Base-by-base conservation (phyloP, 148 eudicot species). In the Mesembryanthemum crystallinum region DNA sequence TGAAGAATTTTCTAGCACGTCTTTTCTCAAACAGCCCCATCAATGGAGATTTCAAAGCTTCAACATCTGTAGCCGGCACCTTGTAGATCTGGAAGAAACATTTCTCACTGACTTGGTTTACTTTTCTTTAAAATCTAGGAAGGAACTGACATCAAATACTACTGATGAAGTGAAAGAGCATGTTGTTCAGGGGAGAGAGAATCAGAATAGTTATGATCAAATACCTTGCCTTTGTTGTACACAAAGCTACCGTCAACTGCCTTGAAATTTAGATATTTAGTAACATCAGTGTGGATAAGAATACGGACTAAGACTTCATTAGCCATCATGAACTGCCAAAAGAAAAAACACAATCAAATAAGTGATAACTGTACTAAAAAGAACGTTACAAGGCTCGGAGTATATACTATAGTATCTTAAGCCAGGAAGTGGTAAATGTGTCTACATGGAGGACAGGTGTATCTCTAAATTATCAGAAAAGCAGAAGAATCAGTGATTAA, bases 191-290 rank as follows among this genome's bases (percentile, higher is more conserved):
- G 25, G 52, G 5, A 61, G 13, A 17, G n/a, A 3, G 21, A 25
- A 61, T 11, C 28, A 12, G 21, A 35, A 12, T 35, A 5, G 18
- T 1, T n/a, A 33, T 21, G 42, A 32, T 73, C 9, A n/a, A 8
- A 24, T 72, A 92, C 97, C 94, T 92, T 92, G 73, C 88, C 86
- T 65, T 88, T 90, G 78, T 92, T 90, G 91, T 92, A 92, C 67
- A 92, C 97, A 73, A 86, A 92, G 79, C 97, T 92, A 69, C 94
- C 94, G 76, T 92, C 97, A 20, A 92, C 97, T 27, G 94, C 97
- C 84, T 92, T 92, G 75, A 92, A 92, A 67, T 88, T 87, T 25
- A 92, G 87, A 70, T 92, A 90, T 75, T 92, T 89, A 24, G 97
- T 92, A 51, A 90, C 97, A 80, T 88, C 83, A 1, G 94, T 82